Evolutionary conservation across 139 green algal genomes (phyloP), one percentile per base, ranked within the genome.

Genomic region (Tetradesmus lagerheimii): DNA sequence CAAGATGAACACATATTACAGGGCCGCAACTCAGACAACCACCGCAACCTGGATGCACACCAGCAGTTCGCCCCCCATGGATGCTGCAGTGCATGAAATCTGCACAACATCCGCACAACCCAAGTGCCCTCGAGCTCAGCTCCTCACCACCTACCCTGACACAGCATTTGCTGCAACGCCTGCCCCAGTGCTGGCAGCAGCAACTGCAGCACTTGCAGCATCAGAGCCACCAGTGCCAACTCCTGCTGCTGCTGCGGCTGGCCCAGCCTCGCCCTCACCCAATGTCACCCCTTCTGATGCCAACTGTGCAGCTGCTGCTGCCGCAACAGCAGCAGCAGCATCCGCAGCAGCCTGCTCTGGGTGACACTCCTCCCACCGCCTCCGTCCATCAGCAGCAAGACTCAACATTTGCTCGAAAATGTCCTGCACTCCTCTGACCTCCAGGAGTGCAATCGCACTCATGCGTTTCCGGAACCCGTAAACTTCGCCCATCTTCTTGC

Each of bases 401-500:
- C n/a, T n/a, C 31, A 93, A 71, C 92, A 96, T 89, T 15, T 87
- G 53, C 0, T 64, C 64, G 18, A 92, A 89, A 39, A 91, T 12
- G 29, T 92, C 93, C 37, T 95, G 91, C n/a, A 95, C 91, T 2
- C 93, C 93, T 29, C 93, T 85, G 12, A 94, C 88, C 67, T 96
- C 92, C 66, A 96, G 93, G 31, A 98, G 62, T 0, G 96, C 96
- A 3, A 98, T 95, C 0, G 96, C 95, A 75, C 89, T 95, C 91
- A 98, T 97, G 67, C 93, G 94, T 91, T 98, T 98, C 67, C 95
- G 92, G 38, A 91, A 93, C 31, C 96, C 96, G 91, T 97, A 98
- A 35, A 98, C 91, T 82, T 96, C 91, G 31, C 96, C 96, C 88
- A 98, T 92, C 78, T 95, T 94, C 87, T 97, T 97, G 31, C 96